Evolutionary conservation across 805 yeast genomes (phyloP).

Genomic region (Sugiyamaella mastotermitis): DNA sequence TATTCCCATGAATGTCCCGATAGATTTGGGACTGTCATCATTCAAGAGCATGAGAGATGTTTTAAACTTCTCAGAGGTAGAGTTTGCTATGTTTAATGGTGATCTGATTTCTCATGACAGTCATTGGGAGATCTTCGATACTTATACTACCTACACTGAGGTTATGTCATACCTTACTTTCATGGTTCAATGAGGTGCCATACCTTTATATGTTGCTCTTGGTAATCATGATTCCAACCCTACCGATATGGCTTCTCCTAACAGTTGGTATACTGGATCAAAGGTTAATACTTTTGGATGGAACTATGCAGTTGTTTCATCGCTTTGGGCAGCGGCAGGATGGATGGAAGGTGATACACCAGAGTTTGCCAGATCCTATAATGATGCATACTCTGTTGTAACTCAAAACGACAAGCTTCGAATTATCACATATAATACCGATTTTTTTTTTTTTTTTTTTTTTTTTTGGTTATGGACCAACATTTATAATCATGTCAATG

Average conservation of each 20-base stretch:
- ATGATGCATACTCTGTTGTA: slow-evolving; percentile 54
- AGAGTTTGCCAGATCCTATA: slow-evolving; percentile 40
- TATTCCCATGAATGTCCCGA: slow-evolving; percentile 66
- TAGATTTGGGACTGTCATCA: slow-evolving; percentile 51
- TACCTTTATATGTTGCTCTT: slow-evolving; percentile 56
- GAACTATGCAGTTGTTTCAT: slow-evolving; percentile 44
- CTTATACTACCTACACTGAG: slow-evolving; percentile 49
- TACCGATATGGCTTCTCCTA: slow-evolving; percentile 60
- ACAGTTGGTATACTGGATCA: slow-evolving; percentile 35
- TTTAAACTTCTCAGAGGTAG: slow-evolving; percentile 32
- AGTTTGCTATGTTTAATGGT: slow-evolving; percentile 65
- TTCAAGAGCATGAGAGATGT: slow-evolving; percentile 38
- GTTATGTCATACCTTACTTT: slow-evolving; percentile 37
- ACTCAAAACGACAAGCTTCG: slow-evolving; percentile 49
- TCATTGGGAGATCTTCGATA: slow-evolving; percentile 38
- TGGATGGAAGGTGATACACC: slow-evolving; percentile 38
- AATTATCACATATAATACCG: slow-evolving; percentile 58
- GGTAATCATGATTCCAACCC: slow-evolving; percentile 75
- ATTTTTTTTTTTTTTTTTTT: slow-evolving; percentile 64
- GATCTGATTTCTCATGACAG: slow-evolving; percentile 63
- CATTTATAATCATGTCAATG: slow-evolving; percentile 47
- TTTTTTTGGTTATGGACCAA: slow-evolving; percentile 43
- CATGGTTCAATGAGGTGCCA: slow-evolving; percentile 42
- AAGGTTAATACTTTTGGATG: slow-evolving; percentile 38
- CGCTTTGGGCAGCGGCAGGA: slow-evolving; percentile 41